phyloP scores from a whole-genome alignment of 805 yeast genomes.

The Kregervanrija pseudodelftensis region DNA sequence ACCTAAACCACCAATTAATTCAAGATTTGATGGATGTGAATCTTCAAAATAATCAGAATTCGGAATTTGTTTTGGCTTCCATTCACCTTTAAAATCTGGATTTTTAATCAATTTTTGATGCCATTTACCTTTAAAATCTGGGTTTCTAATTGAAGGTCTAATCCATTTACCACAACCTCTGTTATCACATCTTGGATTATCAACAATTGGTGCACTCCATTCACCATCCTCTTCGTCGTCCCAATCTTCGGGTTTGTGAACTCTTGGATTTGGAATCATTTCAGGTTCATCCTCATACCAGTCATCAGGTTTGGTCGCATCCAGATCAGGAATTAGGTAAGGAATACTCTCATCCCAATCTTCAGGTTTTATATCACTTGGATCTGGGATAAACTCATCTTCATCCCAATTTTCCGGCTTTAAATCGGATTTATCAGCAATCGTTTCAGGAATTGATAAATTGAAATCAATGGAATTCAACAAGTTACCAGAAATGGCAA shows the following conservation, averaged over 20 bases:
- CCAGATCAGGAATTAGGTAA: slow-evolving; percentile 56
- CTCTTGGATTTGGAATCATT: slow-evolving; percentile 61
- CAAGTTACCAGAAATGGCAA: slow-evolving; percentile 63
- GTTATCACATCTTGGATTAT: slow-evolving; percentile 64
- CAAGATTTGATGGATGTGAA: slow-evolving; percentile 48
- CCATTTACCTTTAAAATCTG: slow-evolving; percentile 76
- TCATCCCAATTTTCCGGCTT: slow-evolving; percentile 88
- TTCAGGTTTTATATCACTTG: slow-evolving; percentile 60
- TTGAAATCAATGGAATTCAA: slow-evolving; percentile 45
- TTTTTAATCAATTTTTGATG: slow-evolving; percentile 56
- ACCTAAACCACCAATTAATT: slow-evolving; percentile 72
- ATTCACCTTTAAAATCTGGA: slow-evolving; percentile 73
- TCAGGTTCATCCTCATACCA: slow-evolving; percentile 68
- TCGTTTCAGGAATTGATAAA: slow-evolving; percentile 50
- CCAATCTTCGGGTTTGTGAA: slow-evolving; percentile 71
- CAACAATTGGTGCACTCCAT: slow-evolving; percentile 66
- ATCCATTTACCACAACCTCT: slow-evolving; percentile 82
- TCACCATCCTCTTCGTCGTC: slow-evolving; percentile 86
- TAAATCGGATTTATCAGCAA: slow-evolving; percentile 47
- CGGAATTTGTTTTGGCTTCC: slow-evolving; percentile 59
- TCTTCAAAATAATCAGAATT: slow-evolving; percentile 70
- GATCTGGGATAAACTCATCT: slow-evolving; percentile 58
- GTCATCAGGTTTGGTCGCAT: slow-evolving; percentile 59
- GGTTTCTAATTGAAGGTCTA: slow-evolving; percentile 60
- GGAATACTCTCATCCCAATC: slow-evolving; percentile 81